Base-by-base conservation (phyloP, 495 filamentous ascomycete genomes). In the Talaromyces adpressus region DNA sequence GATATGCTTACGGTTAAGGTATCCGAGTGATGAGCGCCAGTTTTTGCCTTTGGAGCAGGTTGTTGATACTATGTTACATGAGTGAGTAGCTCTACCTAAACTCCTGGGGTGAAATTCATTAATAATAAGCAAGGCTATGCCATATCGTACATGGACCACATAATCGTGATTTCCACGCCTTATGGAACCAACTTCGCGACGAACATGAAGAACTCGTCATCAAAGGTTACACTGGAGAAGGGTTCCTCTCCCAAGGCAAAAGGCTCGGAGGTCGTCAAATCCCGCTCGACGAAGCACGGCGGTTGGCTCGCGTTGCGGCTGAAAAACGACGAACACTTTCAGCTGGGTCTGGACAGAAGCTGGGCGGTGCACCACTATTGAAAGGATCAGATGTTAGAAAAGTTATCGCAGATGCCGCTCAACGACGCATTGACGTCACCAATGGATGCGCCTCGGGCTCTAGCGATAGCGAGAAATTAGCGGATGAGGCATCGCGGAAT, bases 31-130 rank as follows among this genome's bases (percentile, higher is more conserved):
- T 75, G 79, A 85, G 47, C 84, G 75, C 58, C 87, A 90, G 71
- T 98, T 98, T 68, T 73, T 96, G 8, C 88, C 91, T 8, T 67
- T 92, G 27, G 91, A 96, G 60, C 76, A 90, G 65, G 83, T 96
- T 2, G 79, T 89, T 14, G 91, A 95, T 73, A 98, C 93, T 1
- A 93, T 98, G 90, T 84, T 98, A 32, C 94, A 98, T 71, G 94
- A 98, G 83, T 86, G 69, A 70, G 79, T 75, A n/a, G 2, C 2
- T 11, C 14, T 23, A n/a, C 25, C 27, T 41, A n/a, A 9, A 25
- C 29, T 39, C 18, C 12, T 9, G 34, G 3, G 25, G 1, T 23
- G 16, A 9, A 18, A 20, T 27, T 12, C 29, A 16, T 30, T 60
- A n/a, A 66, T 71, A 4, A 71, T 8, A 45, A 64, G 23, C 14